Percentiles rank a stretch among this genome's conserved stretches.
phyloP scores from a whole-genome alignment of 2,329 filamentous ascomycete species.

The Dactylellina haptotyla region DNA sequence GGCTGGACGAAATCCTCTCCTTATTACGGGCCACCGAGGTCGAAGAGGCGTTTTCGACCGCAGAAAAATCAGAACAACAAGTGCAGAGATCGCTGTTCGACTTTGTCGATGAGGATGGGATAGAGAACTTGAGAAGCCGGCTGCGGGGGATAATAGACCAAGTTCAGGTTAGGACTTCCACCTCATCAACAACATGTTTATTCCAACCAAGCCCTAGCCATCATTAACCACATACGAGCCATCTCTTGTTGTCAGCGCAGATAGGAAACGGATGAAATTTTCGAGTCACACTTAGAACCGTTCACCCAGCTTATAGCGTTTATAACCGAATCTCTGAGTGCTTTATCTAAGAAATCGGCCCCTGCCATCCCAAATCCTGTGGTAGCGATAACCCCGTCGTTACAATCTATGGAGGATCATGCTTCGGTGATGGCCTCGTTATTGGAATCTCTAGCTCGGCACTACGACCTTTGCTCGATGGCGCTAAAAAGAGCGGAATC shows the following conservation, averaged over 20 bases:
- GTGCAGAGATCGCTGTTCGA: conserved; percentile 70
- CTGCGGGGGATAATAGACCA: conserved; percentile 70
- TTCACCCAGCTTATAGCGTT: conserved; percentile 35
- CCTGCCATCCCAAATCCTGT: conserved; percentile 55
- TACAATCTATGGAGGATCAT: conserved; percentile 65
- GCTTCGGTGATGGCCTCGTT: conserved; percentile 66
- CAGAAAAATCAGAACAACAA: conserved; percentile 61
- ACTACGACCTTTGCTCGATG: conserved; percentile 68
- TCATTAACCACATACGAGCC: conserved; percentile 57
- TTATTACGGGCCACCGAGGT: conserved; percentile 69
- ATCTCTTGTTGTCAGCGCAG: conserved; percentile 27
- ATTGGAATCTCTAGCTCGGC: conserved; percentile 66
- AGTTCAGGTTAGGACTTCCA: conserved; percentile 55
- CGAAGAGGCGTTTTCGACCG: conserved; percentile 68
- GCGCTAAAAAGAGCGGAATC: conserved; percentile 67
- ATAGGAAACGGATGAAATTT: conserved; percentile 52
- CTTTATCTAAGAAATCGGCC: conserved; percentile 36
- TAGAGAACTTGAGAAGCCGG: conserved; percentile 68
- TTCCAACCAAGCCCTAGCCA: not conserved
- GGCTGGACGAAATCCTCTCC: conserved; percentile 68
- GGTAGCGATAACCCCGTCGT: conserved; percentile 64
- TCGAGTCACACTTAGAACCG: conserved; percentile 46
- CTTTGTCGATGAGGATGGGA: conserved; percentile 73
- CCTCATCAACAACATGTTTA: not conserved
- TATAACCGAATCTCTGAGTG: conserved; percentile 31